Conservation (phyloP, 495 filamentous ascomycete genomes). For the Stereocaulon alpinum region DNA sequence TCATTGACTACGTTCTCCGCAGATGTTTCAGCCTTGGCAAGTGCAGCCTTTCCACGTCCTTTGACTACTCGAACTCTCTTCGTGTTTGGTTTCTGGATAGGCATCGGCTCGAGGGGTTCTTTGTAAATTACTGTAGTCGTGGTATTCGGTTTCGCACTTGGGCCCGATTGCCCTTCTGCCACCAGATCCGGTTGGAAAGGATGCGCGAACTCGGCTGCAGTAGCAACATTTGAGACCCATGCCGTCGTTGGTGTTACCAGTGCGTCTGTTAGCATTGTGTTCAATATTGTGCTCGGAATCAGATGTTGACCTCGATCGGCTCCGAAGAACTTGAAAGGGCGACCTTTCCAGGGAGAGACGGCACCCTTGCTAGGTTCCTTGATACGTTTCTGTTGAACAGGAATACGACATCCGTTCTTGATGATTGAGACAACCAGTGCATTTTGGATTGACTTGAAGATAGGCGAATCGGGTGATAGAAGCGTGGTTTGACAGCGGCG, state of each 20-base stretch:
- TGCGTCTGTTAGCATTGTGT: neutral
- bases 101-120: neutral
- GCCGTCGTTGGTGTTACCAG: neutral
- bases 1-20: neutral
- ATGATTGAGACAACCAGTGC: conserved; percentile 5
- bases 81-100: neutral
- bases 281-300: neutral
- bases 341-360: neutral
- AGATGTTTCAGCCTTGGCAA: neutral
- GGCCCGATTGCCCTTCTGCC: too few species aligned
- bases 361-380: neutral
- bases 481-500: conserved; percentile 9
- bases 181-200: neutral
- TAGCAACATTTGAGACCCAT: neutral
- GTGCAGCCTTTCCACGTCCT: neutral
- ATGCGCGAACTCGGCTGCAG: neutral
- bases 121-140: neutral
- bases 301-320: neutral
- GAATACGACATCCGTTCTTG: neutral
- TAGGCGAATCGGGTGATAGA: neutral
- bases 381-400: neutral
- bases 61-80: conserved; percentile 2
- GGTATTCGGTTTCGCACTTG: neutral
- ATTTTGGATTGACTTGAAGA: conserved; percentile 1
- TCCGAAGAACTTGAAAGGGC: neutral